Base-by-base conservation (phyloP, 2,329 filamentous ascomycete genomes). In the Microcyclospora tardicrescens region DNA sequence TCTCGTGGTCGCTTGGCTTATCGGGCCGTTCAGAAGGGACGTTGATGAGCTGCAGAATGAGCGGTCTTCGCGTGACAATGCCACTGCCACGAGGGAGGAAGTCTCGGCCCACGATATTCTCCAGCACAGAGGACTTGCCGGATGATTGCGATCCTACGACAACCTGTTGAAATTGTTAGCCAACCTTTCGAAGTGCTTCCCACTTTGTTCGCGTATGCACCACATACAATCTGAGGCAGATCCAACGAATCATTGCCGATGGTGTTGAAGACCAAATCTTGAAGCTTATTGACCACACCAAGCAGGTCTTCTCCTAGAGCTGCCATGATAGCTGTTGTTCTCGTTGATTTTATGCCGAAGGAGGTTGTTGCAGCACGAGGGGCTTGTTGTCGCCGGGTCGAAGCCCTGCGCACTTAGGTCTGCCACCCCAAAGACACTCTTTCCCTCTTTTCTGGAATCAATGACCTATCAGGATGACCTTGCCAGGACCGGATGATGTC, bases 251-350 rank as follows among this genome's bases (percentile, higher is more conserved):
- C 91, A 69, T 87, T 96, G 65, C 91, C 91, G 63, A 98, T 98
- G 52, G 91, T 98, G 68, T 98, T 98, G 72, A 98, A 98, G 58
- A 98, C 91, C 58, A 98, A 68, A 65, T 96, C 91, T 66, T 98
- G 91, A 57, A 98, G 73, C 72, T 93, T 93, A 72, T 98, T 98
- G 68, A 98, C 91, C 49, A 86, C 93, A 53, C 77, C 78, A 61
- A 98, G 77, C 65, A 98, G 71, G 66, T 98, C 87, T 65, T 98
- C 91, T 59, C 91, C 89, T 56, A 98, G 79, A 57, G 89, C 79
- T 60, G 91, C 83, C 91, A 96, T 98, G 34, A 35, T 53, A 13
- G 29, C 15, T 4, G 19, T 24, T 8, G 19, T 24, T n/a, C n/a
- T n/a, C 19, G 19, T 24, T 24, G 4, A 24, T 5, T 8, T 24